Evolutionary conservation across 1,284 basidiomycete genomes (phyloP), one percentile per base, ranked within the genome.

Genomic region (Heimioporus punctisporus): DNA sequence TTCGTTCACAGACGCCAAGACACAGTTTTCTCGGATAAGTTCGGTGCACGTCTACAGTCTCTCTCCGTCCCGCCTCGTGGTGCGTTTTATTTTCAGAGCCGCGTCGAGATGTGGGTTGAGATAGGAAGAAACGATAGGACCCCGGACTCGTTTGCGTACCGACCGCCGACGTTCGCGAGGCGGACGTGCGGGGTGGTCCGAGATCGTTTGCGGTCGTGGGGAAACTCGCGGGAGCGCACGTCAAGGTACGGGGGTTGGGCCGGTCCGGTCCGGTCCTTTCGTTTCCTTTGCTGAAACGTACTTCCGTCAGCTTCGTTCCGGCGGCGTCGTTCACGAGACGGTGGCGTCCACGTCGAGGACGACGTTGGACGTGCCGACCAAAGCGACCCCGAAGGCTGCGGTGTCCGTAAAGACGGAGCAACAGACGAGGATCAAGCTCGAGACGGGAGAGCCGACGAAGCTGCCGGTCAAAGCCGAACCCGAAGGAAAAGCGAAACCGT

Each of bases 1-100:
- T 19, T 19, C 31, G 31, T 31, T 31, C 19, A 23, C 47, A 90
- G 88, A 62, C 52, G 74, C 76, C 0, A 83, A 78, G 64, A 64
- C 72, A 5, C 73, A 77, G 48, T 88, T 85, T 59, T 60, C 64
- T 1, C 75, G 73, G 26, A 62, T 88, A 25, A 64, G 77, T 57
- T 80, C 80, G 2, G 72, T 83, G 19, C 82, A 88, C 60, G 68
- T 92, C 5, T 90, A 92, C 64, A 82, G 86, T 60, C 63, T 92
- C 27, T 83, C 88, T 3, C 82, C 86, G 1, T 78, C 82, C 2
- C 77, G 76, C 8, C 65, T 90, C 43, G 74, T 72, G 44, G 89
- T 88, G 66, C 48, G 84, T 74, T 31, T 31, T 31, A n/a, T n/a
- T n/a, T n/a, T n/a, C n/a, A n/a, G n/a, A n/a, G n/a, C n/a, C n/a